These are phyloP conservation scores for Pseudogymnoascus sp. DNA, from an alignment of 2,329 filamentous ascomycete genomes.

Conservation along the genomic window DNA sequence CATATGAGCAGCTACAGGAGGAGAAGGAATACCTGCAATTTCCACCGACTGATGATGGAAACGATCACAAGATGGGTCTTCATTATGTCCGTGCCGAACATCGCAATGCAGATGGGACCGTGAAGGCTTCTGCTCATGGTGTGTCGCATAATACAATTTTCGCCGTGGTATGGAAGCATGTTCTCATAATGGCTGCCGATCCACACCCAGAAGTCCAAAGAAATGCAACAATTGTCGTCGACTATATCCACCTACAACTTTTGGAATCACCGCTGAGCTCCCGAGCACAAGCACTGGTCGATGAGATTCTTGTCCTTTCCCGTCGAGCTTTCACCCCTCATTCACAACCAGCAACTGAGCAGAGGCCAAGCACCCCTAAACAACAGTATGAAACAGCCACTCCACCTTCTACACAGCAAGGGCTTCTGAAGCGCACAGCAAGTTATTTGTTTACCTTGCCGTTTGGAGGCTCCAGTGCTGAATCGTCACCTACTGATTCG, in stretches of 20 bases:
- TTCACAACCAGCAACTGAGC: slow-evolving; percentile 19
- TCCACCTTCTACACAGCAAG: slow-evolving; percentile 47
- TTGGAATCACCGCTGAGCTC: slow-evolving; percentile 69
- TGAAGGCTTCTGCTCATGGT: slow-evolving; percentile 49
- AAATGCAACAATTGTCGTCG: slow-evolving; percentile 77
- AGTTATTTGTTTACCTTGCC: slow-evolving; percentile 54
- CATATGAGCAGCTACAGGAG: slow-evolving; percentile 82
- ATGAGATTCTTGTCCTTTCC: slow-evolving; percentile 57
- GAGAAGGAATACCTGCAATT: slow-evolving; percentile 64
- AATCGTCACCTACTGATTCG: slow-evolving; percentile 22
- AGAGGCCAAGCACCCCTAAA: slow-evolving; percentile 25
- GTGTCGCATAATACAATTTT: slow-evolving; percentile 85
- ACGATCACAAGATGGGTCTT: slow-evolving; percentile 54
- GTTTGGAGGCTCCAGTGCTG: slow-evolving; percentile 33
- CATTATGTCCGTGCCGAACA: slow-evolving; percentile 53
- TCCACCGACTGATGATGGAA: slow-evolving; percentile 48
- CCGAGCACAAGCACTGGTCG: slow-evolving; percentile 64
- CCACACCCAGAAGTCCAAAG: slow-evolving; percentile 89
- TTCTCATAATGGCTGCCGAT: slow-evolving; percentile 84
- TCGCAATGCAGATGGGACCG: slow-evolving; percentile 49
- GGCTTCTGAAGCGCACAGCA: slow-evolving; percentile 55
- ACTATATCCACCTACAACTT: slow-evolving; percentile 73
- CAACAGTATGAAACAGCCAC: slow-evolving; percentile 22
- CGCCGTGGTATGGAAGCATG: slow-evolving; percentile 88
- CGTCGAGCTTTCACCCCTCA: slow-evolving; percentile 38